Evolutionary conservation across 305 asterid species (phyloP).

Genomic region (Solanum aculeatissimum): DNA sequence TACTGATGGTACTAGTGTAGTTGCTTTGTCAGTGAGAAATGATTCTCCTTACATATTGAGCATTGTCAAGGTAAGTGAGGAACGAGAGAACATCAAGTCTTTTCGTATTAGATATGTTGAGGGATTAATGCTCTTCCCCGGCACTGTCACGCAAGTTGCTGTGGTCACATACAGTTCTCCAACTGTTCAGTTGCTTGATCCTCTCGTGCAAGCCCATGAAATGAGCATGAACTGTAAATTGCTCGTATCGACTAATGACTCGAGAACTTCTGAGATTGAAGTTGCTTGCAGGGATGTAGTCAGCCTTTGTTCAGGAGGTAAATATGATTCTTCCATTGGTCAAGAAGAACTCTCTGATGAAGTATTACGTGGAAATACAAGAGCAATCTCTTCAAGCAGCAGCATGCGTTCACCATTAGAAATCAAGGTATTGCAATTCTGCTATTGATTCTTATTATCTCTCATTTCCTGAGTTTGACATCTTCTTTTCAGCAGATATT

Average conservation of each 20-base stretch:
- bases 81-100: slow-evolving; percentile 25
- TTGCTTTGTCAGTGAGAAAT: slow-evolving; percentile 50
- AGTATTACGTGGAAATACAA: slow-evolving; percentile 16
- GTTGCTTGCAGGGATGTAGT: slow-evolving; percentile 56
- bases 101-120: slow-evolving; percentile 44
- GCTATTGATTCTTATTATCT: slow-evolving; percentile 1
- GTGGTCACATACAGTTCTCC: slow-evolving; percentile 23
- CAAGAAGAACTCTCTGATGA: slow-evolving; percentile 11
- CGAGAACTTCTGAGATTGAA: slow-evolving; percentile 44
- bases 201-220: slow-evolving; percentile 10
- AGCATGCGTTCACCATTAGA: slow-evolving; percentile 14
- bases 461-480: not conserved
- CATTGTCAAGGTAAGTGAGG: slow-evolving; percentile 33
- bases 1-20: slow-evolving; percentile 19
- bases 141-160: slow-evolving; percentile 59
- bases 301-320: slow-evolving; percentile 26
- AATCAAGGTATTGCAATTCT: slow-evolving; percentile 42
- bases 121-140: slow-evolving; percentile 71
- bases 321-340: slow-evolving; percentile 30
- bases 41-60: slow-evolving; percentile 37
- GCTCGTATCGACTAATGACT: slow-evolving; percentile 43
- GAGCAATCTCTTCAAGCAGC: slow-evolving; percentile 17
- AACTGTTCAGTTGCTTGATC: slow-evolving; percentile 4
- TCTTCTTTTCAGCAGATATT: not conserved
- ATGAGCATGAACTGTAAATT: slow-evolving; percentile 40